A percentile compares a stretch with the other conserved stretches of the same genome.
Conservation (phyloP, 352 stramenopile species). For the Plasmopara viticola region DNA sequence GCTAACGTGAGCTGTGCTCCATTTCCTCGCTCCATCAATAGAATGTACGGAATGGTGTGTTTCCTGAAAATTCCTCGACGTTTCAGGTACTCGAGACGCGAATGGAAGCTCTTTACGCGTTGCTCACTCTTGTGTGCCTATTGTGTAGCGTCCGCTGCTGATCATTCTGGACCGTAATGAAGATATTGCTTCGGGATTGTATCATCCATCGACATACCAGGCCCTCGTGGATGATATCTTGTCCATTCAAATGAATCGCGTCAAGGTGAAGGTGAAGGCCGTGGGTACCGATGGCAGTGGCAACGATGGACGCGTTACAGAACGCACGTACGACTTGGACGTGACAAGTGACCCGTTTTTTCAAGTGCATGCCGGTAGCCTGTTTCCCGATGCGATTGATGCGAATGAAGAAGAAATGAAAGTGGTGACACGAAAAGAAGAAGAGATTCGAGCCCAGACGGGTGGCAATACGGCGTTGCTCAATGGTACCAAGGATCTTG, state of each 20-base stretch:
- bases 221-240: constrained; percentile 96
- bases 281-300: constrained; percentile 33
- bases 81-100: constrained; percentile 46
- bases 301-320: constrained; percentile 27
- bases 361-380: constrained; percentile 56
- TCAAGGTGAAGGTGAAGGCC: constrained; percentile 86
- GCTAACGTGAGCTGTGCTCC: no score
- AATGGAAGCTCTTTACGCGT: neutral
- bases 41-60: constrained; percentile 60
- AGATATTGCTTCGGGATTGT: constrained; percentile 92
- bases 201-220: constrained; percentile 93
- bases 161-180: constrained; percentile 97
- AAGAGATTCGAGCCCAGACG: constrained; percentile 74
- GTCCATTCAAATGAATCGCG: constrained; percentile 92
- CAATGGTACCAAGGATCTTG: constrained; percentile 78
- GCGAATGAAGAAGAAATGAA: constrained; percentile 88
- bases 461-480: constrained; percentile 54
- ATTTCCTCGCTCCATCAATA: constrained; percentile 2
- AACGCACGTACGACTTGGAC: constrained; percentile 78
- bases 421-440: constrained; percentile 77
- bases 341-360: constrained; percentile 82
- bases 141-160: constrained; percentile 85
- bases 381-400: constrained; percentile 82
- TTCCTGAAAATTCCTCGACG: constrained; percentile 44
- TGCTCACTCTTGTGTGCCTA: neutral